Percentiles rank a stretch among this genome's conserved stretches.
These are phyloP conservation scores for Suillus luteus DNA, from an alignment of 768 basidiomycete genomes.

Conservation along the genomic window DNA sequence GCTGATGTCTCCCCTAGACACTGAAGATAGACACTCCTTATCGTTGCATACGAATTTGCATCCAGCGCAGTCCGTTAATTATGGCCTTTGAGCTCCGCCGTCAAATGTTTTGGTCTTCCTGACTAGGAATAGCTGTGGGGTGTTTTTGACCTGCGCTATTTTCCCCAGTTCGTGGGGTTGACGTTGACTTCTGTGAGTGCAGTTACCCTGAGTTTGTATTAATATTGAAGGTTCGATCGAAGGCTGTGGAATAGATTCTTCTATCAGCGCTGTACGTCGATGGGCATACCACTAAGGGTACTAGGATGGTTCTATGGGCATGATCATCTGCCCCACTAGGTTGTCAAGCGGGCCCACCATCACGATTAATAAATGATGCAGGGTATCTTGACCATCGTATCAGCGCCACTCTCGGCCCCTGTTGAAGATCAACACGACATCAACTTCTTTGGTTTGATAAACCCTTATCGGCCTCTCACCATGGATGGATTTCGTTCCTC, in stretches of 20 bases:
- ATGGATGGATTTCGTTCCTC: not conserved
- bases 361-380: not conserved
- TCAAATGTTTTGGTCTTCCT: too few relatives aligned
- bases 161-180: not conserved
- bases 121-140: not conserved
- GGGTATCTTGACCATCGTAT: not conserved
- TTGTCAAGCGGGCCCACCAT: not conserved
- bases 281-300: not conserved
- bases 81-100: not conserved
- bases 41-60: not conserved
- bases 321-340: not conserved
- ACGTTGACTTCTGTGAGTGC: too few relatives aligned
- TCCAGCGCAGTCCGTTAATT: not conserved
- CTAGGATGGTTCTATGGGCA: too few relatives aligned
- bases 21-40: not conserved
- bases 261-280: not conserved
- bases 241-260: not conserved
- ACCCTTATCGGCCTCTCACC: conserved; percentile 9
- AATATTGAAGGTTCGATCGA: not conserved
- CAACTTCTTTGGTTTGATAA: not conserved
- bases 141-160: not conserved
- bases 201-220: not conserved
- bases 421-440: not conserved
- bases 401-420: not conserved
- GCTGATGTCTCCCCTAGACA: not conserved